A percentile compares a stretch with the other conserved stretches of the same genome.
These are phyloP conservation scores for Cordyceps militaris DNA, from an alignment of 2,329 filamentous ascomycete species.

Conservation along the genomic window DNA sequence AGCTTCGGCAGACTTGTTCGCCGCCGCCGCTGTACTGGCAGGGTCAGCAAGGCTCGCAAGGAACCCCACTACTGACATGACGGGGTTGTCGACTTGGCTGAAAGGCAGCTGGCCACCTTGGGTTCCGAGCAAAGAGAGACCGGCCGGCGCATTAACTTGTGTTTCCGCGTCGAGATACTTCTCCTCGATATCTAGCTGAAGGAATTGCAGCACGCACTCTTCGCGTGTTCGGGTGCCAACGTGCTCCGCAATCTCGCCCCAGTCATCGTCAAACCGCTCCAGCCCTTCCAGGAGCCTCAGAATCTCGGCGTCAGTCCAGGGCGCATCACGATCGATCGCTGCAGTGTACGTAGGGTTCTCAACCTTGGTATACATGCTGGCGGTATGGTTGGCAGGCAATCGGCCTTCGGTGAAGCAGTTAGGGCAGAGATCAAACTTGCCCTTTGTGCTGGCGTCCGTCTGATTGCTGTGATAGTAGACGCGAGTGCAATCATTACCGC, in stretches of 20 bases:
- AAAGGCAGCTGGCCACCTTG: slow-evolving; percentile 80
- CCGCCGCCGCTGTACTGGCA: slow-evolving; percentile 81
- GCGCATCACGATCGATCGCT: slow-evolving; percentile 73
- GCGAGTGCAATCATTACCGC: slow-evolving; percentile 77
- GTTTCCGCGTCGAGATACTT: slow-evolving; percentile 81
- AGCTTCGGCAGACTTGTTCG: slow-evolving; percentile 78
- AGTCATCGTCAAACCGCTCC: slow-evolving; percentile 92
- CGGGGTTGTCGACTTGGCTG: slow-evolving; percentile 87
- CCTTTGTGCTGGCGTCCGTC: slow-evolving; percentile 52
- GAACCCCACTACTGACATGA: slow-evolving; percentile 94
- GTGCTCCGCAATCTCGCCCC: slow-evolving; percentile 86
- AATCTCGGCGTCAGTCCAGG: slow-evolving; percentile 87
- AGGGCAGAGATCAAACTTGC: slow-evolving; percentile 83
- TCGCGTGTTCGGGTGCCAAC: slow-evolving; percentile 87
- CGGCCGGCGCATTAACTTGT: slow-evolving; percentile 43
- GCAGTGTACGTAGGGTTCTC: slow-evolving; percentile 80
- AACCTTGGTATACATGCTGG: slow-evolving; percentile 77
- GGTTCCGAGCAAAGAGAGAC: slow-evolving; percentile 60
- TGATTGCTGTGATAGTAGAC: slow-evolving; percentile 54
- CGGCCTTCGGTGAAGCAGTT: slow-evolving; percentile 82
- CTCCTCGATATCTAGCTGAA: slow-evolving; percentile 95
- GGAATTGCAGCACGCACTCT: slow-evolving; percentile 93
- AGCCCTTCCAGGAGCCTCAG: slow-evolving; percentile 85
- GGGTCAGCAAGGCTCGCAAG: slow-evolving; percentile 87
- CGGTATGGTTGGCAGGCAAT: slow-evolving; percentile 71